Evolutionary conservation across 176 grass and related monocot genomes (phyloP), one percentile per base, ranked within the genome.

Genomic region (Oryza nivara): DNA sequence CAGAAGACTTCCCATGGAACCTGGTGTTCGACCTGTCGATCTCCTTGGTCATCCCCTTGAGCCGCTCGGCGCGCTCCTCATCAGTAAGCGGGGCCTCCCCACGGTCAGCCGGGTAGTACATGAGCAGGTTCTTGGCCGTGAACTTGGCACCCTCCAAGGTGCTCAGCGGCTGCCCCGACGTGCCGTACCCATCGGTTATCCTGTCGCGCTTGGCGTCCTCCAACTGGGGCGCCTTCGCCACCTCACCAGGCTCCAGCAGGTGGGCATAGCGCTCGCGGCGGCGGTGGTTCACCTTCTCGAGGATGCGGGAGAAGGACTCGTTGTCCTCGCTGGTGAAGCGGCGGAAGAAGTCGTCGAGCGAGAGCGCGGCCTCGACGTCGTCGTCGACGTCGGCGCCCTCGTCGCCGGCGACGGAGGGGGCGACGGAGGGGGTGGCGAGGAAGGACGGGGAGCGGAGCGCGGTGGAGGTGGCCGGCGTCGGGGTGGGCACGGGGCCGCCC

Each of bases 311-410:
- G 88, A 99, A 99, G 80, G 91, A 96, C 28, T 99, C 93, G 72
- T 99, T 96, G 85, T 96, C 96, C 84, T 99, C 96, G 35, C 96
- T 99, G 47, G 96, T 99, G 89, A 94, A 96, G 6, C 83, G 80
- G 7, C 76, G 32, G 66, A 96, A 88, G 81, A 99, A 99, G 47
- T 85, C 86, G 54, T 99, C 96, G 7, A 99, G 86, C 26, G 96
- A 81, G 83, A 91, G 66, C 26, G 88, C 87, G 23, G 83, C 74
- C 17, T 91, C 88, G 22, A 96, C 41, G 34, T 93, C 91, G 3
- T 75, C 83, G 4, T 86, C 83, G 4, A 87, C 87, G 32, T 77
- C 88, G 17, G 34, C 41, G 11, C 56, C 75, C 40, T 72, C 81
- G 0, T 48, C 54, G 0, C 76, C 23, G 47, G 76, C 46, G 1